Base-by-base conservation (phyloP, 139 green algal genomes). In the Nannochloris sp. region DNA sequence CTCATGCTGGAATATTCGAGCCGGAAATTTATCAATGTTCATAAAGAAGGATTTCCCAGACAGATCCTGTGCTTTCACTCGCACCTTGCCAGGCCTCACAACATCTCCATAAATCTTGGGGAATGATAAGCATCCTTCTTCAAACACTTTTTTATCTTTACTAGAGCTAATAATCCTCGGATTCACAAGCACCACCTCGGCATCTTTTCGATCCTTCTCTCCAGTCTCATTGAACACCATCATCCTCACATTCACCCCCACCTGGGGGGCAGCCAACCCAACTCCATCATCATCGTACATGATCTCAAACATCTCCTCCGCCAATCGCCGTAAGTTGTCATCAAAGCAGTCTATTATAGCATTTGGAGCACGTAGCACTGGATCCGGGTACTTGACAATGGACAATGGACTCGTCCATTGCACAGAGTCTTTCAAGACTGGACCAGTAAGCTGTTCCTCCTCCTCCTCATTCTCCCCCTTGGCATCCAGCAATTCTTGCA, bases 231-330 rank as follows among this genome's bases (percentile, higher is more conserved):
- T 99, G 75, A 95, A 98, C 44, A 98, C 92, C 93, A 98, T 97
- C 19, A 99, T 71, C 37, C 83, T 84, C 16, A 96, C 70, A 73
- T 98, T 98, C 23, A 98, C 87, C 9, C 94, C 94, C 6, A 99
- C 92, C 68, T 95, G 85, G 0, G 94, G 94, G 3, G 94, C 94
- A 4, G 94, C 90, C 48, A 99, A 75, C 0, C 94, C 94, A 11
- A 98, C 90, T n/a, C 94, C 94, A 54, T 96, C 90, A 44, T 95
- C 91, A 64, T 86, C 61, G 78, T 97, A 98, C 93, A 98, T 98
- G 51, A 95, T 58, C 4, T 90, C 77, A 23, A 98, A 90, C 87
- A 98, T 96, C 27, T 94, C 90, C 37, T 75, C 69, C 3, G 87
- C 79, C 21, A 98, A 79, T 37, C 75, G 24, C 49, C 81, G 27